Evolutionary conservation across 2,329 filamentous ascomycete genomes (phyloP), one percentile per base, ranked within the genome.

Genomic region (Calonectria pseudoturangicola): DNA sequence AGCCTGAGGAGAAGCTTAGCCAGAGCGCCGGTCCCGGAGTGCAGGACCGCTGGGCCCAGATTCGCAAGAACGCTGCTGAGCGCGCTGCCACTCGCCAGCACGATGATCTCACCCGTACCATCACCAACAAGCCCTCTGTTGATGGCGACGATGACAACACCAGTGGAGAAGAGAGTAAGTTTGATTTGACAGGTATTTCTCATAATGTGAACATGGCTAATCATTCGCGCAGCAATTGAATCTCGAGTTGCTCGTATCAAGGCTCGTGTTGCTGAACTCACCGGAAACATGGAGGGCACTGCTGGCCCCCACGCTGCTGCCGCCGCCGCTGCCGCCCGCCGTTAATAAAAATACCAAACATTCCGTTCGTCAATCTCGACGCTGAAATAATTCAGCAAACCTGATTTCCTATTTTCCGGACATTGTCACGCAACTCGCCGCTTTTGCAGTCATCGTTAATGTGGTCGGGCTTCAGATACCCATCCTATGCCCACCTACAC

Each of bases 181-280:
- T 3, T 36, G 1, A 25, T 3, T 66, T 66, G 4, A n/a, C 47
- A 7, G 1, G 18, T 16, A 3, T 18, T 15, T n/a, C 33, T 43
- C 28, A 12, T 25, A n/a, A 41, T 27, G 5, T 16, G 30, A 63
- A 18, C 15, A 66, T 36, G 62, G 36, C 82, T 84, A 56, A 84
- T 73, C 2, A 63, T 51, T 50, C 15, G 28, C 67, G n/a, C 77
- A 97, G 95, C 96, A 43, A 98, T 98, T 80, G 97, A 99, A 85
- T 96, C 95, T 62, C 94, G 97, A 77, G 97, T 98, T 72, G 97
- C 97, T 62, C 94, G 97, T 75, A 99, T 99, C 89, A 98, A 98
- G 87, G 97, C 97, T 73, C 93, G 97, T 74, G 97, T 99, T 71
- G 97, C 97, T 66, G 95, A 98, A 84, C 86, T 99, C 79, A 99